Conservation (phyloP, 768 basidiomycete genomes). For the Naganishia onofrii region DNA sequence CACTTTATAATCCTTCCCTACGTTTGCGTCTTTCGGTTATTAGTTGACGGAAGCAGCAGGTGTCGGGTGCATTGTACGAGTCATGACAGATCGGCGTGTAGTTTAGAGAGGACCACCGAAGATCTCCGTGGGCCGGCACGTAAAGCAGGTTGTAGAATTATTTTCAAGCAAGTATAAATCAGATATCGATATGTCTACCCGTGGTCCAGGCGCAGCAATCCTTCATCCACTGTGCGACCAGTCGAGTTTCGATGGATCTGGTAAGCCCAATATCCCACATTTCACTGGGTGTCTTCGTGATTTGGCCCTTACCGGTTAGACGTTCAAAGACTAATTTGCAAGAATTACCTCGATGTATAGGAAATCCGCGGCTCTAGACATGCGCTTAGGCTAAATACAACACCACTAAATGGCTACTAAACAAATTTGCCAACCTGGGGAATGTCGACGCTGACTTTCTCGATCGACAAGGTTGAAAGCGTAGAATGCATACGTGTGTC, state of each 20-base stretch:
- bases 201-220: too few species aligned
- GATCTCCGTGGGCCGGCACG: too few species aligned
- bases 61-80: slow-evolving; percentile 88
- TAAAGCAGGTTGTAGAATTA: slow-evolving; percentile 18
- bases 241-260: too few species aligned
- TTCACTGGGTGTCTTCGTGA: too few species aligned
- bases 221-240: too few species aligned
- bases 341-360: too few species aligned
- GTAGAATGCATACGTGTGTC: not conserved
- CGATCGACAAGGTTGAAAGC: not conserved
- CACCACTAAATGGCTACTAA: too few species aligned
- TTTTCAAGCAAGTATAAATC: slow-evolving; percentile 6
- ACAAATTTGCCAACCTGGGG: not conserved
- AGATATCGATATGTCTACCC: not conserved
- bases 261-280: too few species aligned
- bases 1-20: not conserved
- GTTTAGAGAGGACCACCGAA: slow-evolving; percentile 53
- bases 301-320: too few species aligned
- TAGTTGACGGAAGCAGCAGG: slow-evolving; percentile 92
- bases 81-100: slow-evolving; percentile 67
- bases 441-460: not conserved
- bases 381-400: too few species aligned
- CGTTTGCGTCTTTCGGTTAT: not conserved
- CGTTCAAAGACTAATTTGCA: too few species aligned
- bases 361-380: too few species aligned